Evolutionary conservation across 2,329 filamentous ascomycete genomes (phyloP).

Genomic region (Pezicula neosporulosa): DNA sequence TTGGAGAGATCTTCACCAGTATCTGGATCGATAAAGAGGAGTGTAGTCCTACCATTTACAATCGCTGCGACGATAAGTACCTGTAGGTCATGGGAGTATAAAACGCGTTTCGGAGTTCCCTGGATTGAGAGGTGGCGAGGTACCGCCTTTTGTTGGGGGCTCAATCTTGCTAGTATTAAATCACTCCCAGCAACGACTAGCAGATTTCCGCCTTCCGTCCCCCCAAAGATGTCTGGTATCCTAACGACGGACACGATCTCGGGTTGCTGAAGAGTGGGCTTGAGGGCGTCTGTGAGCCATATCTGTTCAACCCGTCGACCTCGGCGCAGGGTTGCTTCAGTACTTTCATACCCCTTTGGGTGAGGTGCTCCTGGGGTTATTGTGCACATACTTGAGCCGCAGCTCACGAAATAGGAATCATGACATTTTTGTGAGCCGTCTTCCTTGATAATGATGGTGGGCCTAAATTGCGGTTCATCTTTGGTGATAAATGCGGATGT

Average conservation of each 20-base stretch:
- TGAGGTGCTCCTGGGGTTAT: constrained; percentile 6
- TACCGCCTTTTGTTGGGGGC: constrained; percentile 40
- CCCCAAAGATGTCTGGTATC: constrained; percentile 30
- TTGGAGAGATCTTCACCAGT: constrained; percentile 49
- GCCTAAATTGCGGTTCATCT: constrained; percentile 11
- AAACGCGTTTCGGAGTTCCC: constrained; percentile 36
- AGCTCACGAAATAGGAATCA: constrained; percentile 41
- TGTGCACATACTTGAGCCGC: constrained; percentile 40
- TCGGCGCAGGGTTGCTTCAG: background rate
- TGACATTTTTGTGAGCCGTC: background rate
- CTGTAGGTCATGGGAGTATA: constrained; percentile 51
- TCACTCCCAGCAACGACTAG: constrained; percentile 47
- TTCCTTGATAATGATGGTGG: too few relatives aligned
- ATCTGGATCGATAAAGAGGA: constrained; percentile 54
- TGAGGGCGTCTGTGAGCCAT: constrained; percentile 48
- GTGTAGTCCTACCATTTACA: constrained; percentile 38
- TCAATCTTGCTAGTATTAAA: constrained; percentile 51
- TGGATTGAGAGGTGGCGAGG: constrained; percentile 44
- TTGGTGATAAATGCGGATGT: constrained; percentile 20
- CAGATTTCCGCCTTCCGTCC: constrained; percentile 32
- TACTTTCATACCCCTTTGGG: background rate
- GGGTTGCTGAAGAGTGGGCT: constrained; percentile 42
- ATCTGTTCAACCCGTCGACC: constrained; percentile 32
- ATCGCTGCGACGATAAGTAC: constrained; percentile 51
- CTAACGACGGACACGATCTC: constrained; percentile 45